Percentiles rank a stretch among this genome's conserved stretches.
These are phyloP conservation scores for Volutella citrinella DNA, from an alignment of 2,329 filamentous ascomycete species.

Conservation along the genomic window DNA sequence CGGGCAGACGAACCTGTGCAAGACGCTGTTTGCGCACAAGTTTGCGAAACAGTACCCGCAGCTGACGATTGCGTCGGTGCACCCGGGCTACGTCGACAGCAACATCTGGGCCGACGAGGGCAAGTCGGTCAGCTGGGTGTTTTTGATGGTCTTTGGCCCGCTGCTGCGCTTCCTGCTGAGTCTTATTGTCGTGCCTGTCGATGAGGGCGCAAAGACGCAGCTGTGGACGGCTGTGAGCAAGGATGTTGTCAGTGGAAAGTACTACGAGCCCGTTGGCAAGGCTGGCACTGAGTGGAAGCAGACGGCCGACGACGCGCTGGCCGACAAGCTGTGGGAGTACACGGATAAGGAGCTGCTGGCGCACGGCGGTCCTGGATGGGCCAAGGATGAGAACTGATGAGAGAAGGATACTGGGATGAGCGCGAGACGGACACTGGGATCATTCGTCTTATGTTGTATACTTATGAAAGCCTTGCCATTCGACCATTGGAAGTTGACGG, in stretches of 20 bases:
- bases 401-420: no score
- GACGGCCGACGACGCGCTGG: background rate
- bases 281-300: conserved; percentile 1
- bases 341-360: background rate
- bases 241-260: conserved; percentile 1
- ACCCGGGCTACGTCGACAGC: conserved; percentile 1
- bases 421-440: no score
- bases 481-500: no score
- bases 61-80: background rate
- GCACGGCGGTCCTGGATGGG: conserved; percentile 1
- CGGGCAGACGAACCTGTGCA: conserved; percentile 1
- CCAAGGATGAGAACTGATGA: no score
- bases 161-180: no score
- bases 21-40: background rate
- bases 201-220: conserved; percentile 2
- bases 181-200: background rate
- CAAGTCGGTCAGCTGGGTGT: background rate
- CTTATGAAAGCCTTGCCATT: no score
- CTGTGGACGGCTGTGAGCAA: conserved; percentile 8
- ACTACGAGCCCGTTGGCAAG: conserved; percentile 8
- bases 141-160: background rate
- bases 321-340: conserved; percentile 4
- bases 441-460: no score
- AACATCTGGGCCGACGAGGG: background rate
- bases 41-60: conserved; percentile 3